Evolutionary conservation across 371 early-diverging fungal species (phyloP).

Genomic region (Mortierella sp.): DNA sequence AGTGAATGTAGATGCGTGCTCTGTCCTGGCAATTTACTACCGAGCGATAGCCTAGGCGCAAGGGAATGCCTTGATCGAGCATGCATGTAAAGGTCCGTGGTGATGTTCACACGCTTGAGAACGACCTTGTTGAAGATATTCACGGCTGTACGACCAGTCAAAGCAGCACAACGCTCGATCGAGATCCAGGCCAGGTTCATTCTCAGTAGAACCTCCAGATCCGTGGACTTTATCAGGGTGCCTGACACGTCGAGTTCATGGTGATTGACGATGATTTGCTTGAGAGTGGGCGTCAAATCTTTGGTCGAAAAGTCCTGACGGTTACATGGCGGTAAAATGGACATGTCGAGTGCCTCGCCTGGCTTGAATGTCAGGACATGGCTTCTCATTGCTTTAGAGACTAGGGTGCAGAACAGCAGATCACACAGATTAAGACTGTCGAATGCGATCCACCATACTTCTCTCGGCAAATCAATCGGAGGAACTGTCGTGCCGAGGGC

Average conservation of each 20-base stretch:
- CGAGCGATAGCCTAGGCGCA: neutral
- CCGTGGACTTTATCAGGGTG: conserved; percentile 2
- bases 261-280: conserved; percentile 16
- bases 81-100: conserved; percentile 12
- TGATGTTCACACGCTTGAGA: neutral
- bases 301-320: neutral
- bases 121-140: neutral
- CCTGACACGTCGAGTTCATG: conserved; percentile 7
- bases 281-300: conserved; percentile 7
- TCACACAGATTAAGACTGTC: conserved; percentile 7
- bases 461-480: conserved; percentile 2
- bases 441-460: conserved; percentile 11
- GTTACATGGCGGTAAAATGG: conserved; percentile 2
- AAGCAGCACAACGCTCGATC: neutral
- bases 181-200: conserved; percentile 6
- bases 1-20: conserved; percentile 11
- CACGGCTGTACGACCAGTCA: neutral
- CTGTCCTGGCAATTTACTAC: neutral
- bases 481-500: no score
- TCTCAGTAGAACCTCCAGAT: neutral
- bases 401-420: conserved; percentile 2
- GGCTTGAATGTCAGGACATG: conserved; percentile 9
- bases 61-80: conserved; percentile 8
- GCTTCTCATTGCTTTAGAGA: conserved; percentile 4
- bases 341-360: conserved; percentile 6